These are phyloP conservation scores for Trebouxia gelatinosa DNA, from an alignment of 163 green algal species.

Conservation along the genomic window DNA sequence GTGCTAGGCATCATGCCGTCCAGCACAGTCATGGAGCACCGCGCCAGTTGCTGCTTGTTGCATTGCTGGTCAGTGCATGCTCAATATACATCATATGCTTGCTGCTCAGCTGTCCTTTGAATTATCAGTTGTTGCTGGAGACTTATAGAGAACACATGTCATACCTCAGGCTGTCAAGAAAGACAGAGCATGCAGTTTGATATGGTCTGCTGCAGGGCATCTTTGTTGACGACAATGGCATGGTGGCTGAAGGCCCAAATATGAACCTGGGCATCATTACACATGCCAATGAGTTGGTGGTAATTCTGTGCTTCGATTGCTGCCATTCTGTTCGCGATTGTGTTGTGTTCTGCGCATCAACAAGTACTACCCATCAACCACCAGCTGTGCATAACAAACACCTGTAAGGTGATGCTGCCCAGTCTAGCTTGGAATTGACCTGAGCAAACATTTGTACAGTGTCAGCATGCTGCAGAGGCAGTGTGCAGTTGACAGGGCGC, in stretches of 20 bases:
- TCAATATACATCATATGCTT: too few species aligned
- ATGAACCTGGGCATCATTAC: conserved; percentile 81
- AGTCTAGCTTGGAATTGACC: neutral
- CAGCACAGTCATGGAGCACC: too few species aligned
- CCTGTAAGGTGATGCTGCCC: neutral
- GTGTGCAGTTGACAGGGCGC: too few species aligned
- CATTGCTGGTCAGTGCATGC: neutral
- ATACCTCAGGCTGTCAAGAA: too few species aligned
- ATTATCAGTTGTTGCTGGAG: neutral
- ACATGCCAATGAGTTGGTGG: conserved; percentile 50
- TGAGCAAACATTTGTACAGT: neutral
- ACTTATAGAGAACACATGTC: too few species aligned
- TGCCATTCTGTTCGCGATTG: neutral
- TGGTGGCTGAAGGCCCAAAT: conserved; percentile 70
- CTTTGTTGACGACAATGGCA: conserved; percentile 76
- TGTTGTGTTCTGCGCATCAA: neutral
- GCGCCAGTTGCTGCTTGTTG: neutral
- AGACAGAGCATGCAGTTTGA: too few species aligned
- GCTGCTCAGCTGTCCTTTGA: neutral
- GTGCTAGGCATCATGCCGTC: too few species aligned
- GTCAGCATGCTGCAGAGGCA: too few species aligned
- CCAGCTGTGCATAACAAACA: too few species aligned
- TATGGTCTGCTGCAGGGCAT: conserved; percentile 60
- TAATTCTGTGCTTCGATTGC: neutral
- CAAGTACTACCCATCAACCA: too few species aligned